Evolutionary conservation across 176 grass and related monocot genomes (phyloP), one percentile per base, ranked within the genome.

Genomic region (Phyllostachys edulis): DNA sequence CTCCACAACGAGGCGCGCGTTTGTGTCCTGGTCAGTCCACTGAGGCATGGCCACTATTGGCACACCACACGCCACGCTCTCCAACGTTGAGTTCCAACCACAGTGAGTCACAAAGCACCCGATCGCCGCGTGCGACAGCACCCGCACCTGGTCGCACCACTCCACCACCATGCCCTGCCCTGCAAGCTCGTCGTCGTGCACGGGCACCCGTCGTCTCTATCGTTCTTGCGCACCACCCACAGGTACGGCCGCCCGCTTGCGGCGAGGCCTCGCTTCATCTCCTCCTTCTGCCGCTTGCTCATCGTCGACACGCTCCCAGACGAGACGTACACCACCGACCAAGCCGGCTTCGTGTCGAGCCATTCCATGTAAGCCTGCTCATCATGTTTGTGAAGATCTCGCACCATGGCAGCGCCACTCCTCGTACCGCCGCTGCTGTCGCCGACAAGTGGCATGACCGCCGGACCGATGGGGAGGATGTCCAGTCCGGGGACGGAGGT

Each of bases 91-190:
- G 29, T 29, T 29, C 29, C 29, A 29, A 29, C 29, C 29, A 29
- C 29, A 29, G 29, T 29, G 29, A 1, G 29, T 29, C 29, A 29
- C 29, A 29, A 29, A 29, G 29, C 29, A 29, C 29, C 29, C 29
- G 29, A 29, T 29, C 29, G 29, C 29, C 29, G 29, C 93, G n/a
- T 94, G 87, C 9, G 60, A 36, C 4, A 93, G 68, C 5, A 93
- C 88, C 60, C 71, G 73, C 5, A 88, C n/a, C n/a, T 93, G 91
- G 69, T 89, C 11, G 64, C 73, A 83, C 91, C 91, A 93, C 7
- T 87, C 76, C 18, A 93, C 66, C 3, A 88, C 75, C 71, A 85
- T 37, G 29, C 88, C 90, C 40, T 62, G 63, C 6, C 26, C 7
- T 32, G 15, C 63, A 12, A 18, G 51, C 51, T 63, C 24, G 57